A percentile compares a stretch with the other conserved stretches of the same genome.
Evolutionary conservation across 441 rosid species (phyloP).

Genomic region (Gossypium gossypioides): DNA sequence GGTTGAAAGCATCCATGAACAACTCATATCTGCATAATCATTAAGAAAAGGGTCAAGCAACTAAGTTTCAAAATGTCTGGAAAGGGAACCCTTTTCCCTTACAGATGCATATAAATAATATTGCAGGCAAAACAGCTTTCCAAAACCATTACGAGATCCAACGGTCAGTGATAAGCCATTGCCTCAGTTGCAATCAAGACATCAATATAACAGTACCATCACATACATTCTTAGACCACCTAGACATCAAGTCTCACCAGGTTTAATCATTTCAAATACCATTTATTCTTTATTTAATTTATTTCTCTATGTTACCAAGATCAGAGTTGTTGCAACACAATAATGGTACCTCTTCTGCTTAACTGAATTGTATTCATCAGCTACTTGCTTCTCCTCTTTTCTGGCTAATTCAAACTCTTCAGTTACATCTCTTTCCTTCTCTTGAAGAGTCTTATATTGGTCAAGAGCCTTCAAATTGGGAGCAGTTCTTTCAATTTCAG

Average conservation of each 20-base stretch:
- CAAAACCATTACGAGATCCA: neutral
- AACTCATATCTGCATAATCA: conserved; percentile 51
- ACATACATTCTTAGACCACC: neutral
- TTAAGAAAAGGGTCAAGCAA: conserved; percentile 18
- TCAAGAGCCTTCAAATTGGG: conserved; percentile 95
- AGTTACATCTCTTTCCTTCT: conserved; percentile 68
- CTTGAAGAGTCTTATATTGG: conserved; percentile 79
- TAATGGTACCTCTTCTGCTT: conserved; percentile 63
- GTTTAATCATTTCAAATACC: neutral
- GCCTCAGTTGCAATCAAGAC: neutral
- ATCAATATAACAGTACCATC: neutral
- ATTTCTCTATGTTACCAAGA: neutral
- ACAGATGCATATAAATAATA: neutral
- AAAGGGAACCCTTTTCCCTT: neutral
- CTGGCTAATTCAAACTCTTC: conserved; percentile 85
- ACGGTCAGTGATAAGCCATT: neutral
- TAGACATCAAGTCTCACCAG: neutral
- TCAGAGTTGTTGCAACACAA: neutral
- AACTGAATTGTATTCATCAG: conserved; percentile 67
- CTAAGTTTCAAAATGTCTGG: neutral
- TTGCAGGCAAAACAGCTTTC: neutral
- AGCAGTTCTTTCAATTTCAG: conserved; percentile 85
- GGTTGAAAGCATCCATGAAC: conserved; percentile 94
- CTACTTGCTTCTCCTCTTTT: conserved; percentile 77
- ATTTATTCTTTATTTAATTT: neutral